Evolutionary conservation across 2,329 filamentous ascomycete species (phyloP).

Genomic region (Macrophomina phaseolina): DNA sequence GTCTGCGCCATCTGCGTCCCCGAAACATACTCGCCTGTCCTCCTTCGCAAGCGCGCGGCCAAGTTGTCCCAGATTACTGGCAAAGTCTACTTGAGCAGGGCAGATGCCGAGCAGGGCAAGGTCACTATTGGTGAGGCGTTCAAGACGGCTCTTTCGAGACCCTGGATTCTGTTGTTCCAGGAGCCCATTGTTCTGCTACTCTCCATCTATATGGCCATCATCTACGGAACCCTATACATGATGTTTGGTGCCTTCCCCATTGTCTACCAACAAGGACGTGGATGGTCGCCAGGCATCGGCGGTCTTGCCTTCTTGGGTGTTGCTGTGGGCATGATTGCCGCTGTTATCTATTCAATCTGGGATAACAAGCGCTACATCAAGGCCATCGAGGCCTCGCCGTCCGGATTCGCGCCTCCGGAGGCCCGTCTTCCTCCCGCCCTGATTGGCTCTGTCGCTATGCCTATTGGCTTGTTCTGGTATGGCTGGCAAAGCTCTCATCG

Average conservation of each 20-base stretch:
- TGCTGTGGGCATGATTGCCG: slow-evolving; percentile 49
- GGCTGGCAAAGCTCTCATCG: slow-evolving; percentile 65
- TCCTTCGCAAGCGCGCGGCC: slow-evolving; percentile 65
- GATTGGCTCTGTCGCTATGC: slow-evolving; percentile 53
- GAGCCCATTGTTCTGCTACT: slow-evolving; percentile 59
- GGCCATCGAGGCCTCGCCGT: slow-evolving; percentile 48
- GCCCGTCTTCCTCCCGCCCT: slow-evolving; percentile 28
- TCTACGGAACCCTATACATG: slow-evolving; percentile 58
- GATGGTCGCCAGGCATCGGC: slow-evolving; percentile 55
- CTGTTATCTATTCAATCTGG: slow-evolving; percentile 47
- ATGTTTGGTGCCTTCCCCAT: slow-evolving; percentile 59
- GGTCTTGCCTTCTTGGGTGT: slow-evolving; percentile 57
- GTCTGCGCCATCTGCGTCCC: slow-evolving; percentile 66
- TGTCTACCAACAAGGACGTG: slow-evolving; percentile 64
- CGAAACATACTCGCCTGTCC: slow-evolving; percentile 66
- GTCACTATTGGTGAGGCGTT: slow-evolving; percentile 33
- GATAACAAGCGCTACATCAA: slow-evolving; percentile 45
- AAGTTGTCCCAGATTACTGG: slow-evolving; percentile 66
- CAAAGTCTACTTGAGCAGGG: slow-evolving; percentile 43
- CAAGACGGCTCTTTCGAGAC: slow-evolving; percentile 56
- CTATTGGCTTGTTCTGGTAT: slow-evolving; percentile 71
- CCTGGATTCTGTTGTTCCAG: slow-evolving; percentile 54
- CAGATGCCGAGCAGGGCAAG: slow-evolving; percentile 23
- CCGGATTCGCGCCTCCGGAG: slow-evolving; percentile 28
- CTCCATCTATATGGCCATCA: slow-evolving; percentile 55